A percentile compares a stretch with the other conserved stretches of the same genome.
phyloP scores from a whole-genome alignment of 768 basidiomycete species.

The Mycena rosella region DNA sequence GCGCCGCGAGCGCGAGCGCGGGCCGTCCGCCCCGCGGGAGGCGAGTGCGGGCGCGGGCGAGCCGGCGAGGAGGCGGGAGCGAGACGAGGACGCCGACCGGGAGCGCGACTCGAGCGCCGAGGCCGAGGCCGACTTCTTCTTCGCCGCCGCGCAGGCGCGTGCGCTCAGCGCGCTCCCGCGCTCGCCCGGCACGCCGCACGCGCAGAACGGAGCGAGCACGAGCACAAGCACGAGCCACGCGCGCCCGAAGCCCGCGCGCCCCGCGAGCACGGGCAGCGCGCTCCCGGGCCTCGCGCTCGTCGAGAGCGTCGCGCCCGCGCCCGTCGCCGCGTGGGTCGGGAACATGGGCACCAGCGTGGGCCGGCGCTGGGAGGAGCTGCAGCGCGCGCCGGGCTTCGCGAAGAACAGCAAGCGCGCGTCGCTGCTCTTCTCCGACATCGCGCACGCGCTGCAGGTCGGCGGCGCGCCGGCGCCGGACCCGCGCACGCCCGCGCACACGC shows the following conservation, averaged over 20 bases:
- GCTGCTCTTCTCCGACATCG: constrained; percentile 73
- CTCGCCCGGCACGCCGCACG: no score
- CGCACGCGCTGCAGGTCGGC: constrained; percentile 48
- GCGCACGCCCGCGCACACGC: constrained; percentile 39
- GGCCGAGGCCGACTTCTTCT: constrained; percentile 35
- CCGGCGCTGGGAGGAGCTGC: constrained; percentile 71
- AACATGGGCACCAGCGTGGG: no score
- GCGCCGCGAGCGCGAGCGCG: constrained; percentile 42
- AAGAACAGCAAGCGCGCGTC: constrained; percentile 80
- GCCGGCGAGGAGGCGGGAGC: constrained; percentile 37
- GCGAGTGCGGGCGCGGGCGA: no score
- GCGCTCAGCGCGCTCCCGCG: constrained; percentile 14
- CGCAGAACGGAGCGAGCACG: background rate
- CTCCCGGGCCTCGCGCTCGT: constrained; percentile 44
- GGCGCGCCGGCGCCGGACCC: no score
- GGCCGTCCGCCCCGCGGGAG: constrained; percentile 26
- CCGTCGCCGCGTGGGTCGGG: constrained; percentile 65
- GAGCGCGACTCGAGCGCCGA: constrained; percentile 31
- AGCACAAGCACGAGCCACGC: background rate
- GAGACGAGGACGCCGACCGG: constrained; percentile 37
- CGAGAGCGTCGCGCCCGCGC: constrained; percentile 40
- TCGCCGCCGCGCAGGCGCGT: constrained; percentile 18
- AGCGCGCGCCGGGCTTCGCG: constrained; percentile 66
- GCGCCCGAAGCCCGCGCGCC: no score
- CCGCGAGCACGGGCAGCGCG: no score